A percentile compares a stretch with the other conserved stretches of the same genome.
These are phyloP conservation scores for Phoma herbarum DNA, from an alignment of 2,329 filamentous ascomycete genomes.

Conservation along the genomic window DNA sequence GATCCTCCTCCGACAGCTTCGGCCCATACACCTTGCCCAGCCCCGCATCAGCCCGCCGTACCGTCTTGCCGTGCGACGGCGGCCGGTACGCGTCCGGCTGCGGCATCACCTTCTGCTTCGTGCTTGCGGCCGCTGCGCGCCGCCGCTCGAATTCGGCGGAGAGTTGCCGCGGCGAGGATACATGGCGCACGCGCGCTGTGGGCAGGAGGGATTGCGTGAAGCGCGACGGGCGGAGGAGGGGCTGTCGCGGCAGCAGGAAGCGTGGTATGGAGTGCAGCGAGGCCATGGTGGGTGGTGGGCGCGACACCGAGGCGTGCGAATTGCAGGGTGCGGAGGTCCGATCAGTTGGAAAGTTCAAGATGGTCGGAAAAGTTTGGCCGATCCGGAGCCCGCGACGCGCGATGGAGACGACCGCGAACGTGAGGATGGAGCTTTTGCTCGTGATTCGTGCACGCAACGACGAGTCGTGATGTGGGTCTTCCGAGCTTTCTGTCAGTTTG, in stretches of 20 bases:
- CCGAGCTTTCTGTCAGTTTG: not conserved
- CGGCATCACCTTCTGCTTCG: constrained; percentile 66
- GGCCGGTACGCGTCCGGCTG: constrained; percentile 91
- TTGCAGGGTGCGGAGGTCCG: constrained; percentile 30
- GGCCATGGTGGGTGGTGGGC: constrained; percentile 38
- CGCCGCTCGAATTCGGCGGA: constrained; percentile 42
- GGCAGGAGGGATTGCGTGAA: constrained; percentile 25
- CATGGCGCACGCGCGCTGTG: constrained; percentile 38
- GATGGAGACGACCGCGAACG: not conserved
- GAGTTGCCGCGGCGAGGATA: constrained; percentile 41
- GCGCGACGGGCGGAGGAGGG: constrained; percentile 37
- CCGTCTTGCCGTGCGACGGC: constrained; percentile 79
- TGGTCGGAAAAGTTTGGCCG: constrained; percentile 7
- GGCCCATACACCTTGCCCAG: constrained; percentile 77
- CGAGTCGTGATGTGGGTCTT: not conserved
- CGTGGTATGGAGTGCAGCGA: constrained; percentile 47
- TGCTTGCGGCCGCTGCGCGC: constrained; percentile 45
- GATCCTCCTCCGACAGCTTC: constrained; percentile 70
- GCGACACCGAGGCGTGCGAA: constrained; percentile 23
- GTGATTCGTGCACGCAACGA: constrained; percentile 8
- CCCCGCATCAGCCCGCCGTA: constrained; percentile 62
- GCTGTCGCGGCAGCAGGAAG: constrained; percentile 42
- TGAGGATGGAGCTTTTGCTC: not conserved
- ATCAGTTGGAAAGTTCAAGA: constrained; percentile 24
- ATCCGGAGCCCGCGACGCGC: not conserved